These are phyloP conservation scores for Podospora pseudopauciseta DNA, from an alignment of 495 filamentous ascomycete genomes.

Conservation along the genomic window DNA sequence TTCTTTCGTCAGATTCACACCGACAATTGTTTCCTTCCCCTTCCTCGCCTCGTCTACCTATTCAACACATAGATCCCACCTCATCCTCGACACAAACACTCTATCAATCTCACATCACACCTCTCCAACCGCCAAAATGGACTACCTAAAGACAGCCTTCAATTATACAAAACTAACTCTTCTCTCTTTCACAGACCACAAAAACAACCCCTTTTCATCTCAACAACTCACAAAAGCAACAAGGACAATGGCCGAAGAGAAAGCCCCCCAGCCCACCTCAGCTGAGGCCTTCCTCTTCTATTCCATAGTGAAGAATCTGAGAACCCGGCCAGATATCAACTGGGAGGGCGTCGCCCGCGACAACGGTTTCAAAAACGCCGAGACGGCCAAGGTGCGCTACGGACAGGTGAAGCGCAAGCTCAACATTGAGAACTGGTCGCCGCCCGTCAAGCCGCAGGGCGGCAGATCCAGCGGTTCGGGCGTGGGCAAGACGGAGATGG, in stretches of 20 bases:
- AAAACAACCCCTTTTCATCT: not conserved
- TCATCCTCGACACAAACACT: too few relatives aligned
- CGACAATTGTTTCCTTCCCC: too few relatives aligned
- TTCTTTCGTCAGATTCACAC: not conserved
- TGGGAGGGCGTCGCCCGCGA: slow-evolving; percentile 20
- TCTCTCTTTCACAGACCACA: not conserved
- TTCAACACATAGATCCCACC: too few relatives aligned
- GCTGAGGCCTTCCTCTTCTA: slow-evolving; percentile 2
- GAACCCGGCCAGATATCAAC: slow-evolving; percentile 23
- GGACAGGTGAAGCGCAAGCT: slow-evolving; percentile 33
- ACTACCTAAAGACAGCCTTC: not conserved
- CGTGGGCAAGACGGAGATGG: not conserved
- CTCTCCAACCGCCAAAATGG: not conserved
- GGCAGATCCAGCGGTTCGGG: not conserved
- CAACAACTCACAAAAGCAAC: not conserved
- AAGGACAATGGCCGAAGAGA: not conserved
- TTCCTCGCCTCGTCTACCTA: too few relatives aligned
- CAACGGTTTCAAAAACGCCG: slow-evolving; percentile 20
- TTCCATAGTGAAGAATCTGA: slow-evolving; percentile 3
- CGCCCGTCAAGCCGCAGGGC: not conserved
- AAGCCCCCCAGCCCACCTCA: not conserved
- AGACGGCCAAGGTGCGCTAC: slow-evolving; percentile 29
- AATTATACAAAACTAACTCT: not conserved
- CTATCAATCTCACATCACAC: too few relatives aligned
- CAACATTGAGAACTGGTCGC: slow-evolving; percentile 17